Evolutionary conservation across 2,329 filamentous ascomycete species (phyloP).

Genomic region (Alternaria arborescens): DNA sequence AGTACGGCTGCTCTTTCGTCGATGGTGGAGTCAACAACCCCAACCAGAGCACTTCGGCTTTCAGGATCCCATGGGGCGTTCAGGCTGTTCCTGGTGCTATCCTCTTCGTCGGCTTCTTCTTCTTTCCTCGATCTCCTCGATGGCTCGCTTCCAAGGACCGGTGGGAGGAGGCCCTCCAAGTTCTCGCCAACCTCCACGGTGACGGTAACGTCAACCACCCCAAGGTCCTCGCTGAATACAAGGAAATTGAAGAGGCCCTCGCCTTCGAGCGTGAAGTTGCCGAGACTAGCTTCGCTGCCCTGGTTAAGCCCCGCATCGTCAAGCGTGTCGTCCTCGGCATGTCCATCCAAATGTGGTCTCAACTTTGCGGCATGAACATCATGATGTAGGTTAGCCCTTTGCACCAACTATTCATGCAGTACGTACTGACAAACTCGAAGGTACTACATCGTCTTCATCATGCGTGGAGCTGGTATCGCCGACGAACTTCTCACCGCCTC

Average conservation of each 20-base stretch:
- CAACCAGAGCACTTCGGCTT: slow-evolving; percentile 56
- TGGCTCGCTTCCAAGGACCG: slow-evolving; percentile 75
- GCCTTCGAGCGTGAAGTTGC: slow-evolving; percentile 64
- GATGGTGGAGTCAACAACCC: slow-evolving; percentile 53
- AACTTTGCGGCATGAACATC: slow-evolving; percentile 68
- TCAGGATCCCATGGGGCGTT: slow-evolving; percentile 55
- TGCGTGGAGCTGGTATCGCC: slow-evolving; percentile 65
- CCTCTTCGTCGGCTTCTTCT: slow-evolving; percentile 52
- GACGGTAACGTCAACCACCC: slow-evolving; percentile 64
- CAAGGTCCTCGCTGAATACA: slow-evolving; percentile 69
- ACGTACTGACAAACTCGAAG: slow-evolving; percentile 4
- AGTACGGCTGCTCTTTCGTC: slow-evolving; percentile 68
- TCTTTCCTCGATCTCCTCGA: slow-evolving; percentile 64
- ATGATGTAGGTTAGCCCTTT: slow-evolving; percentile 54
- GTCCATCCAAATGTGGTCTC: slow-evolving; percentile 67
- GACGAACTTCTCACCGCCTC: slow-evolving; percentile 67
- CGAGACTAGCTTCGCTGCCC: slow-evolving; percentile 59
- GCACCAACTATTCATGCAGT: neutral
- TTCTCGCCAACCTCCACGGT: slow-evolving; percentile 65
- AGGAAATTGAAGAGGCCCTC: slow-evolving; percentile 66
- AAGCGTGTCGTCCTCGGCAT: slow-evolving; percentile 67
- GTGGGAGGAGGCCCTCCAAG: slow-evolving; percentile 70
- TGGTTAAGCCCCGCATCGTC: slow-evolving; percentile 62
- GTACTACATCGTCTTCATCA: slow-evolving; percentile 67
- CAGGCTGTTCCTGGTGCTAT: slow-evolving; percentile 54